Percentiles rank a stretch among this genome's conserved stretches.
Conservation (phyloP, 2,329 filamentous ascomycete species). For the Monosporascus sp. region DNA sequence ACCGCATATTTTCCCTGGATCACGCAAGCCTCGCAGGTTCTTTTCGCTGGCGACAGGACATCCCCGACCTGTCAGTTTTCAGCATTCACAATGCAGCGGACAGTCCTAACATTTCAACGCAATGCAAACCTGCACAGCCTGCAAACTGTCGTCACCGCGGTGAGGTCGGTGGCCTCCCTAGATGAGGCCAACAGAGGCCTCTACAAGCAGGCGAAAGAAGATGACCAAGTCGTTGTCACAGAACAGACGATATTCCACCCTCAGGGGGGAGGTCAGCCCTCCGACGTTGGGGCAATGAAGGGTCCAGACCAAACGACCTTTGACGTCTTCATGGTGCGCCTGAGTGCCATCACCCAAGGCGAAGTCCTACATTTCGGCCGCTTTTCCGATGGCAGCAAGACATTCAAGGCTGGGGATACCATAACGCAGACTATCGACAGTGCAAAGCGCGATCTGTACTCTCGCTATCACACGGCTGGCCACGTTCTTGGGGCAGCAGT, state of each 20-base stretch:
- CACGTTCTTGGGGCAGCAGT: constrained; percentile 67
- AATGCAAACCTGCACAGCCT: constrained; percentile 27
- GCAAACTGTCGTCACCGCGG: constrained; percentile 30
- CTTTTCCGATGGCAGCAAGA: constrained; percentile 32
- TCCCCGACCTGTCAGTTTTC: background rate
- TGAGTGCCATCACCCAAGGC: constrained; percentile 42
- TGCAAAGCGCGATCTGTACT: constrained; percentile 57
- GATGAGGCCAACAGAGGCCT: constrained; percentile 47
- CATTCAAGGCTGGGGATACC: constrained; percentile 36
- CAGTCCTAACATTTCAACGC: constrained; percentile 35
- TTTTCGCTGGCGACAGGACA: too few relatives aligned
- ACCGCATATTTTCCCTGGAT: too few relatives aligned
- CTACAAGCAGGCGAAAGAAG: constrained; percentile 50
- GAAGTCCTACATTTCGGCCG: constrained; percentile 62
- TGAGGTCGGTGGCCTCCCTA: constrained; percentile 45
- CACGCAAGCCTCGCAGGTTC: too few relatives aligned
- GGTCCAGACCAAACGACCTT: constrained; percentile 33
- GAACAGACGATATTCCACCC: constrained; percentile 68
- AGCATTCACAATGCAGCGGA: constrained; percentile 26
- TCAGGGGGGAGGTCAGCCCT: constrained; percentile 70
- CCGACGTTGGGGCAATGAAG: constrained; percentile 57
- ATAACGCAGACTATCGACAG: constrained; percentile 56
- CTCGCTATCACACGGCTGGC: constrained; percentile 67
- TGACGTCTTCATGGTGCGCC: constrained; percentile 52
- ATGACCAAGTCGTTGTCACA: constrained; percentile 55